Base-by-base conservation (phyloP, 331 rosid genomes). In the Prunus yedoensis region DNA sequence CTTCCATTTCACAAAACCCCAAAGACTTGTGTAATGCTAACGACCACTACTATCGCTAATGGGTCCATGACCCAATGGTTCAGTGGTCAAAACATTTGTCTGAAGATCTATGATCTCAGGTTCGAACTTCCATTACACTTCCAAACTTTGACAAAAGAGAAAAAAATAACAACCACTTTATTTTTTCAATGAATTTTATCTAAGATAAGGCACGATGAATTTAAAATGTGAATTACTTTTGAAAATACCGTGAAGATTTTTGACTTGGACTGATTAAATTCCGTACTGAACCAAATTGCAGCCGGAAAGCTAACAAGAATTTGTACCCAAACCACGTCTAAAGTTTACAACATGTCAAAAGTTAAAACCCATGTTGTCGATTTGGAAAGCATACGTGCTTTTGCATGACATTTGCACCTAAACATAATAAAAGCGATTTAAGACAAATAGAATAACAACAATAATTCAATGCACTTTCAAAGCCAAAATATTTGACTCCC, bases 401-500 rank as follows among this genome's bases (percentile, higher is more conserved):
- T 56, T 56, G 28, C 14, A 56, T 56, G 62, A 56, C 62, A 20
- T 20, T 5, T 20, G 28, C 5, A n/a, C 62, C 38, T 7, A 41
- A 62, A 32, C 68, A 17, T 1, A 30, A 14, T 20, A 62, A 62
- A 62, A 65, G 52, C 10, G 28, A 20, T 20, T 65, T 45, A 65
- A 65, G 25, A 41, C 9, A 0, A 65, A 56, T 10, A 56, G 27
- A 56, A 56, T 56, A 21, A 56, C 10, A 56, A 13, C 14, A 65
- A 65, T 16, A 38, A 65, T 11, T 65, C 14, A 17, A 20, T 65
- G 51, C 30, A 65, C 52, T 65, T 41, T 20, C n/a, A 51, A 51
- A 65, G 70, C 52, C 70, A 65, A 38, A 66, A 66, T 66, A 11
- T 66, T 41, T 41, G 70, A 65, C 70, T 41, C 27, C 2, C 17